phyloP scores from a whole-genome alignment of 441 rosid genomes.

The Lepidium campestre region DNA sequence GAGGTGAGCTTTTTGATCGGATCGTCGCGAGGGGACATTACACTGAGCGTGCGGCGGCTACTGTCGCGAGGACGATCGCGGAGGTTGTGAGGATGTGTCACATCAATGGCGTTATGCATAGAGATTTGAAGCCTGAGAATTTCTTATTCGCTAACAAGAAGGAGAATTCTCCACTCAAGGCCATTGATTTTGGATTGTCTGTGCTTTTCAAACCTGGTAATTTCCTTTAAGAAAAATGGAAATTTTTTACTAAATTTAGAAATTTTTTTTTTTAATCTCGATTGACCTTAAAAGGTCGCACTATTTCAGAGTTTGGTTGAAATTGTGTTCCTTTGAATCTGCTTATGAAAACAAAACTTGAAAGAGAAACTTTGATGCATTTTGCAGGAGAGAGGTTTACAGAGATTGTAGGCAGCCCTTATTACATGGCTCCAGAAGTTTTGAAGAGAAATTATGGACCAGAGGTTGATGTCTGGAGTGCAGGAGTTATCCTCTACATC shows the following conservation, averaged over 20 bases:
- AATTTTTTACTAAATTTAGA: background rate
- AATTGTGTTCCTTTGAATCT: background rate
- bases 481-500: conserved; percentile 88
- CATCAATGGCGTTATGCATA: conserved; percentile 83
- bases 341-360: background rate
- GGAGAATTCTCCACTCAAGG: conserved; percentile 77
- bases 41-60: conserved; percentile 87
- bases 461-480: conserved; percentile 96
- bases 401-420: conserved; percentile 97
- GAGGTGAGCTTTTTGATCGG: conserved; percentile 94
- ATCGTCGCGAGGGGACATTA: conserved; percentile 96
- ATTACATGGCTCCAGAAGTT: conserved; percentile 97
- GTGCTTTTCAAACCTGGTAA: conserved; percentile 64
- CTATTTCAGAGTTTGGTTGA: background rate
- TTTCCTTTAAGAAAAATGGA: background rate
- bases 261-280: background rate
- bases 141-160: conserved; percentile 88
- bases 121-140: conserved; percentile 97
- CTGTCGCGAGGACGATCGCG: conserved; percentile 67
- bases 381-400: conserved; percentile 73
- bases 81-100: conserved; percentile 97
- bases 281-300: background rate
- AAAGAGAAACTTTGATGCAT: background rate
- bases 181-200: conserved; percentile 90
- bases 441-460: conserved; percentile 86